A percentile compares a stretch with the other conserved stretches of the same genome.
Evolutionary conservation across 441 rosid species (phyloP).

Genomic region (Viola pubescens): DNA sequence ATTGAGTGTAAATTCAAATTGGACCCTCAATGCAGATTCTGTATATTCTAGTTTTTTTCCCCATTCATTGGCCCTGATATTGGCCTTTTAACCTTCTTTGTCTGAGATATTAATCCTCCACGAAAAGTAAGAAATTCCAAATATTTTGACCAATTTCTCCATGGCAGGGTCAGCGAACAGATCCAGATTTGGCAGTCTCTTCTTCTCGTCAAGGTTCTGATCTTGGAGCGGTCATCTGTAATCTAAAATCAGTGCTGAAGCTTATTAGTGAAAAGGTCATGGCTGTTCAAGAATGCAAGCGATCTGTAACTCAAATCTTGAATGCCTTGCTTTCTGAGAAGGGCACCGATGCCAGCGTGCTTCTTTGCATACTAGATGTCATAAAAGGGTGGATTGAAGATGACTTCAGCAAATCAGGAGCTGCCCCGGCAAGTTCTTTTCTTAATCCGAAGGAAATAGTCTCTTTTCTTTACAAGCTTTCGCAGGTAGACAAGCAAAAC

Average conservation of each 20-base stretch:
- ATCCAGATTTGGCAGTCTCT: slow-evolving; percentile 84
- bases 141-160: background rate
- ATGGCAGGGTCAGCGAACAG: slow-evolving; percentile 65
- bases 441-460: slow-evolving; percentile 73
- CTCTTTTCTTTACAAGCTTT: slow-evolving; percentile 84
- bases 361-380: slow-evolving; percentile 77
- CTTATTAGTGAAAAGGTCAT: slow-evolving; percentile 84
- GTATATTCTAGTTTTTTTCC: too few relatives aligned
- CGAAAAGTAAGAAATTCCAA: too few relatives aligned
- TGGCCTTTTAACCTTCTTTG: background rate
- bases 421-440: slow-evolving; percentile 43
- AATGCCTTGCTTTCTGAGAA: slow-evolving; percentile 80
- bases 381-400: slow-evolving; percentile 89
- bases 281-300: slow-evolving; percentile 80
- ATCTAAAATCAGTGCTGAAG: slow-evolving; percentile 72
- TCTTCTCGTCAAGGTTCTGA: slow-evolving; percentile 91
- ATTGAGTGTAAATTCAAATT: background rate
- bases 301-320: slow-evolving; percentile 63
- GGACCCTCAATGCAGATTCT: too few relatives aligned
- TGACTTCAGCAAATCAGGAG: slow-evolving; percentile 52
- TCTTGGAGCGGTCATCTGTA: slow-evolving; percentile 70
- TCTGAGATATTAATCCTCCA: background rate
- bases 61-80: too few relatives aligned
- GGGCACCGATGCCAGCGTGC: slow-evolving; percentile 84
- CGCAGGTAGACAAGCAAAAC: slow-evolving; percentile 86